Evolutionary conservation across 2,329 filamentous ascomycete genomes (phyloP).

Genomic region (Calycina herbarum): DNA sequence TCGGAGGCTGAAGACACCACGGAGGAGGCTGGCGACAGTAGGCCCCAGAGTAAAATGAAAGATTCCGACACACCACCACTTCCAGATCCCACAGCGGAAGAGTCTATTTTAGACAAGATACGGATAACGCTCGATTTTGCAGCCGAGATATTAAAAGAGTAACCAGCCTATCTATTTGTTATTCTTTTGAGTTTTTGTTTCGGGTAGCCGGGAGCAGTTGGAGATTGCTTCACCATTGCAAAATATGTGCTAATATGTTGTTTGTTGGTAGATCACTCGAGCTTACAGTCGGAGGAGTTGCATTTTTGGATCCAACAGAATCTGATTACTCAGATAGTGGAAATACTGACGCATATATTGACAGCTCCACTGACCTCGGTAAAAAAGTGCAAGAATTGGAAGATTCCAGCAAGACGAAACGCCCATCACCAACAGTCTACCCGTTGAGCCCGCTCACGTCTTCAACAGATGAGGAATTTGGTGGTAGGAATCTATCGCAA

Average conservation of each 20-base stretch:
- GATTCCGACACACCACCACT: not conserved
- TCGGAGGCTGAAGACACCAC: not conserved
- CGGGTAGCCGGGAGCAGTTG: not conserved
- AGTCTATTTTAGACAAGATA: constrained; percentile 33
- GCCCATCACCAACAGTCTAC: constrained; percentile 9
- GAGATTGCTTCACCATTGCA: not conserved
- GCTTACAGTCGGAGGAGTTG: constrained; percentile 32
- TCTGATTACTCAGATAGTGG: constrained; percentile 23
- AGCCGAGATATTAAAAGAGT: constrained; percentile 32
- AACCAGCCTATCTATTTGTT: not conserved
- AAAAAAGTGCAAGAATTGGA: constrained; percentile 16
- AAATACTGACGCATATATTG: constrained; percentile 16
- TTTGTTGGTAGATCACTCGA: constrained; percentile 26
- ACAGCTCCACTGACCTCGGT: constrained; percentile 21
- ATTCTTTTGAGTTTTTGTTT: not conserved
- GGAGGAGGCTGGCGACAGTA: not conserved
- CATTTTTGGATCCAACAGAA: constrained; percentile 33
- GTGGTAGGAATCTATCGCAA: constrained; percentile 18
- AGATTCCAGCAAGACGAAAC: constrained; percentile 8
- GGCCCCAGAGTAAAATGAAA: not conserved
- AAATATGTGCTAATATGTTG: not conserved
- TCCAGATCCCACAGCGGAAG: not conserved
- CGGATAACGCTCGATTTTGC: constrained; percentile 32
- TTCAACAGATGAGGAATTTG: not conserved
- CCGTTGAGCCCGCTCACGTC: not conserved